Conservation (phyloP, 2,329 filamentous ascomycete species). For the Diplodia intermedia region DNA sequence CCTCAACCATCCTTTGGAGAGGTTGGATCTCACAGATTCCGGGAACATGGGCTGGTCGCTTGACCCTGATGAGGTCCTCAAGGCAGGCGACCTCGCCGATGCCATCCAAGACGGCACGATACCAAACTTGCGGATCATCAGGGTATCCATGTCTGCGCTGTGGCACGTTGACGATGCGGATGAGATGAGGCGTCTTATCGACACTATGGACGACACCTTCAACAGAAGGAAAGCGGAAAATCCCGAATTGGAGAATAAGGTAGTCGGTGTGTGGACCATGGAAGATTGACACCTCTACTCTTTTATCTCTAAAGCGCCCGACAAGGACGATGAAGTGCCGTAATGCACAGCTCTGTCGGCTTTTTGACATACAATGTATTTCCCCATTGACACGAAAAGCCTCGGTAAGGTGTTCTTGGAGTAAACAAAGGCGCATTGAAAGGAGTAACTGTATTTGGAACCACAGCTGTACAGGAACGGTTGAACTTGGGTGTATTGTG, state of each 20-base stretch:
- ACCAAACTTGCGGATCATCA: conserved; percentile 23
- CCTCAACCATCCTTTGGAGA: conserved; percentile 44
- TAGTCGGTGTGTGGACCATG: conserved; percentile 30
- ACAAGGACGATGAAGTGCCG: background rate
- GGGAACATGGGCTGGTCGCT: conserved; percentile 38
- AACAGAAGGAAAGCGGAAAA: background rate
- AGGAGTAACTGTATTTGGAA: background rate
- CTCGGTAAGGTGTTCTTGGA: background rate
- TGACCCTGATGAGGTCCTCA: conserved; percentile 46
- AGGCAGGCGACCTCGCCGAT: conserved; percentile 51
- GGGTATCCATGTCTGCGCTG: conserved; percentile 11
- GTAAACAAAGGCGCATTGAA: background rate
- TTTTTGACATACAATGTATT: background rate
- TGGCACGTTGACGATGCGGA: conserved; percentile 27
- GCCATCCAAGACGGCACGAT: conserved; percentile 46
- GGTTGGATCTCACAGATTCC: conserved; percentile 50
- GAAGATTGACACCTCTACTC: conserved; percentile 8
- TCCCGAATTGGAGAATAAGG: background rate
- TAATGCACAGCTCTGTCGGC: background rate
- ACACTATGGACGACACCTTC: background rate
- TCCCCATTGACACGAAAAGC: background rate
- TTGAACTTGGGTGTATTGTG: background rate
- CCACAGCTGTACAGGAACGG: background rate
- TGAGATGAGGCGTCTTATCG: conserved; percentile 11
- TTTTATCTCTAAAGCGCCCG: background rate